Conservation (phyloP, 2,329 filamentous ascomycete species). For the Corniculantispora saksenae region DNA sequence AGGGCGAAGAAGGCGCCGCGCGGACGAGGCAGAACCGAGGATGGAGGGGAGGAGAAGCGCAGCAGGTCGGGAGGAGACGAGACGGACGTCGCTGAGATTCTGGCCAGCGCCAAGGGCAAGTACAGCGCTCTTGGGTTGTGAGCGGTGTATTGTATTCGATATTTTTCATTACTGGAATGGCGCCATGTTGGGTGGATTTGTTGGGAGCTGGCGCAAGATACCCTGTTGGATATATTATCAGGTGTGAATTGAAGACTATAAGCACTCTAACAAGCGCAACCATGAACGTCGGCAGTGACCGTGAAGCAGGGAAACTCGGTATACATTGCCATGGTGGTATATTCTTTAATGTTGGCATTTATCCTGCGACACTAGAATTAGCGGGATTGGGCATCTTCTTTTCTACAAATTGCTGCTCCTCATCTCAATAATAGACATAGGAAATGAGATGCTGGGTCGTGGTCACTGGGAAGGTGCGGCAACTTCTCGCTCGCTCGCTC, state of each 20-base stretch:
- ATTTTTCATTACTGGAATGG: not conserved
- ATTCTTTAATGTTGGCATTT: too few species aligned
- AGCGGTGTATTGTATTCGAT: constrained; percentile 2
- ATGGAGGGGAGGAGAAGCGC: not conserved
- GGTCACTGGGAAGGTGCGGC: not conserved
- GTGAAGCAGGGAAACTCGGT: too few species aligned
- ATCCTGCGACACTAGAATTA: too few species aligned
- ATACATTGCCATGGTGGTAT: too few species aligned
- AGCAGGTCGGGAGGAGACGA: not conserved
- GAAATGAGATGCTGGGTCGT: too few species aligned
- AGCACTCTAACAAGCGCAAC: too few species aligned
- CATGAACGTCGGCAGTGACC: too few species aligned
- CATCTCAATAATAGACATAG: too few species aligned
- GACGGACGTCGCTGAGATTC: constrained; percentile 18
- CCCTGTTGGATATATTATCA: not conserved
- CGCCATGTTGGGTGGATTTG: not conserved
- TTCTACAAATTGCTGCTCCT: too few species aligned
- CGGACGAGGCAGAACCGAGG: constrained; percentile 6
- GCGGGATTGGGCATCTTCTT: too few species aligned
- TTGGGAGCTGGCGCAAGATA: not conserved
- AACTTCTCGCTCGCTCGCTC: not conserved
- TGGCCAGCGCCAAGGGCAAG: constrained; percentile 28
- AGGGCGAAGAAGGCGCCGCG: not conserved
- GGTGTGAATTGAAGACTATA: not conserved
- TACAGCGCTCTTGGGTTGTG: constrained; percentile 38